phyloP scores from a whole-genome alignment of 129 eudicot genomes.

The Ambrosia artemisiifolia region DNA sequence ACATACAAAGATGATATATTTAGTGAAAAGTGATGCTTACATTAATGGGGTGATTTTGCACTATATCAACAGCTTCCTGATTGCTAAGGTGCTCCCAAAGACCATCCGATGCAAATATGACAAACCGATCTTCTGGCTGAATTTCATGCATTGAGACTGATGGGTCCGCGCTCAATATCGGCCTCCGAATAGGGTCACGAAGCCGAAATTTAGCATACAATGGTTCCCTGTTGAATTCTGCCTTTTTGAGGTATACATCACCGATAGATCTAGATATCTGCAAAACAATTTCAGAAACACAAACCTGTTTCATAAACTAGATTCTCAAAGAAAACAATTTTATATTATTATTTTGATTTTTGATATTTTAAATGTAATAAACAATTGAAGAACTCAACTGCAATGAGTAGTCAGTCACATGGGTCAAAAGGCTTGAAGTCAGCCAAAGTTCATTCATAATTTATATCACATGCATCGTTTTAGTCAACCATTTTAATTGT shows the following conservation, averaged over 20 bases:
- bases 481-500: neutral
- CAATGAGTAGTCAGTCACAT: neutral
- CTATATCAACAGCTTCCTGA: slow-evolving; percentile 91
- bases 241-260: slow-evolving; percentile 80
- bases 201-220: slow-evolving; percentile 78
- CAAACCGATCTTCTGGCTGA: slow-evolving; percentile 75
- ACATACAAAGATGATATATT: neutral
- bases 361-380: neutral
- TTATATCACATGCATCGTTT: neutral
- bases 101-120: slow-evolving; percentile 95
- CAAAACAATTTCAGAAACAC: slow-evolving; percentile 5
- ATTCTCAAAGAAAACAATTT: neutral
- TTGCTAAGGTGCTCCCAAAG: slow-evolving; percentile 97
- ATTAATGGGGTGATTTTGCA: slow-evolving; percentile 61
- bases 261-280: slow-evolving; percentile 93
- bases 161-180: slow-evolving; percentile 84
- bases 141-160: slow-evolving; percentile 70
- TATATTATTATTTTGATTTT: neutral
- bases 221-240: slow-evolving; percentile 88
- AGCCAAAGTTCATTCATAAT: neutral
- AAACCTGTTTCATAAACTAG: slow-evolving; percentile 1
- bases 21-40: slow-evolving; percentile 42
- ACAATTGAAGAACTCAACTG: neutral
- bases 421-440: neutral
- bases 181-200: slow-evolving; percentile 76